Base-by-base conservation (phyloP, 176 grass and related monocot species). In the Panicum miliaceum region DNA sequence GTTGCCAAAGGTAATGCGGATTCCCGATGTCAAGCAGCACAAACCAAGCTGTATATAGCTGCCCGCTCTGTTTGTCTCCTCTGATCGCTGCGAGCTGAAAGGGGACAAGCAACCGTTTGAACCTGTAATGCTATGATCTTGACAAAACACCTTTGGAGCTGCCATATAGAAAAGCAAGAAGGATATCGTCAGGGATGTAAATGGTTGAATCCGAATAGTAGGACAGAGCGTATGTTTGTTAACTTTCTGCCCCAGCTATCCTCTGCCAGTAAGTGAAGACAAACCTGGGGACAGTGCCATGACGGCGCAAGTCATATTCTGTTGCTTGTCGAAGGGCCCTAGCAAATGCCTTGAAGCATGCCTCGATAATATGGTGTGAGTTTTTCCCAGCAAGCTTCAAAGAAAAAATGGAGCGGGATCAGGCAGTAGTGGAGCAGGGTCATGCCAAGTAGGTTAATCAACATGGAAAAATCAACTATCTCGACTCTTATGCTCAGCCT, bases 261-360 rank as follows among this genome's bases (percentile, higher is more conserved):
- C 9, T 52, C 26, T 68, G 72, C 51, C 62, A 77, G n/a, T 3
- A 36, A 79, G 6, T 1, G 1, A 38, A 80, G 65, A 81, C 83
- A 78, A 86, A 98, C 96, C 93, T 98, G 58, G 96, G 96, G 37
- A 98, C 43, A 75, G 81, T 88, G 42, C 91, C 96, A 18, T n/a
- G 87, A 20, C 96, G 87, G n/a, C 91, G 84, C 60, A 93, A 80
- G 71, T 98, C 96, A 38, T 90, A 95, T 78, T 98, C 91, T 77
- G 83, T 93, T 64, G 96, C 96, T 84, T 98, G 96, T 29, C 92
- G 91, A 90, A 98, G 96, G 52, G 96, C 96, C 86, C 91, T 92
- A 22, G 96, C 96, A 92, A 98, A 95, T 75, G 96, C 93, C 90
- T 95, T 95, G 77, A 98, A 98, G 83, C 87, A 78, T 64, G 93